phyloP scores from a whole-genome alignment of 179 eudicot genomes.

The Drosera spatulata region DNA sequence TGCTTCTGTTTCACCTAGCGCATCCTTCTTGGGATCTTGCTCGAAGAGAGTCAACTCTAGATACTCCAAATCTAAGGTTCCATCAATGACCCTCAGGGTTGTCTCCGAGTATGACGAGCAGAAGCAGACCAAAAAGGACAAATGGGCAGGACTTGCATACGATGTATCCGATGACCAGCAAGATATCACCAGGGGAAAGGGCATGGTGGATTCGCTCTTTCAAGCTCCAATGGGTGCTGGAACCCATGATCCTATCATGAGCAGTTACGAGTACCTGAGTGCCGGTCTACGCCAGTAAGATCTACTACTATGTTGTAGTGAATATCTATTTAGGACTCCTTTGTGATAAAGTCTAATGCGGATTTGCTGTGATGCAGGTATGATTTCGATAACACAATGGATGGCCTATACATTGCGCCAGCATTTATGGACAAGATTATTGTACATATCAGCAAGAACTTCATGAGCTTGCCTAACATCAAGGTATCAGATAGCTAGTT shows the following conservation, averaged over 20 bases:
- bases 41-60: conserved; percentile 50
- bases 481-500: conserved; percentile 21
- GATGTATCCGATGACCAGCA: conserved; percentile 85
- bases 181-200: conserved; percentile 88
- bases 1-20: conserved; percentile 39
- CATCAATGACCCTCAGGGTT: conserved; percentile 30
- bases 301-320: too few species aligned
- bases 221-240: conserved; percentile 68
- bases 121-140: conserved; percentile 58
- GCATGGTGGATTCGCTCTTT: conserved; percentile 78
- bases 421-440: conserved; percentile 87
- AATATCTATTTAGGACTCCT: too few species aligned
- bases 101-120: conserved; percentile 33
- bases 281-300: conserved; percentile 50
- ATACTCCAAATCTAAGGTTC: conserved; percentile 14
- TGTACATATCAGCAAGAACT: conserved; percentile 75
- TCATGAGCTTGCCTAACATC: conserved; percentile 80
- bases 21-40: conserved; percentile 59
- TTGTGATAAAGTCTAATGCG: too few species aligned
- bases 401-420: conserved; percentile 69
- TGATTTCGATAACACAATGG: conserved; percentile 47
- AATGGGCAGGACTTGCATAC: conserved; percentile 48
- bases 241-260: conserved; percentile 58
- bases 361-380: neutral
- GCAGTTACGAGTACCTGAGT: conserved; percentile 70